A percentile compares a stretch with the other conserved stretches of the same genome.
Evolutionary conservation across 73 alveolate genomes (phyloP).

Genomic region (Durusdinium trenchii): DNA sequence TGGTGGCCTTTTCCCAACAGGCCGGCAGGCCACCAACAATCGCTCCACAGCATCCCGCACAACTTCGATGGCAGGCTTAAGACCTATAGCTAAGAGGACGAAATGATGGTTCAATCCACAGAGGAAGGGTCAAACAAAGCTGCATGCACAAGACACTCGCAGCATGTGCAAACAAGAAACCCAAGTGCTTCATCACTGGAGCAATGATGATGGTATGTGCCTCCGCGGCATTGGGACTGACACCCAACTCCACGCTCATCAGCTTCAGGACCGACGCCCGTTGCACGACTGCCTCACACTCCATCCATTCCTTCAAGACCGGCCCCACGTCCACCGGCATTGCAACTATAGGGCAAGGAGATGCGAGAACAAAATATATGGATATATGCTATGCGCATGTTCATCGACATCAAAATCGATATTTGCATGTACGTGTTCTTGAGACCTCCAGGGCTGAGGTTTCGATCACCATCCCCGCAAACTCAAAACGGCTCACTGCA

Average conservation of each 20-base stretch:
- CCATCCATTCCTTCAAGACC: neutral
- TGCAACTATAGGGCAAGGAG: neutral
- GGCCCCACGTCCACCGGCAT: constrained; percentile 34
- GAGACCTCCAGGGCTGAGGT: too few relatives aligned
- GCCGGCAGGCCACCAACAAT: neutral
- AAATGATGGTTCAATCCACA: neutral
- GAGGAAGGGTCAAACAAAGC: neutral
- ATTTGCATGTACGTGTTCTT: too few relatives aligned
- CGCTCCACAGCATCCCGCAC: neutral
- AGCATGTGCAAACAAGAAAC: neutral
- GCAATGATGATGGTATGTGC: neutral
- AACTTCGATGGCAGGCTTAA: neutral
- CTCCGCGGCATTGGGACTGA: neutral
- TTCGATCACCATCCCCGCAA: too few relatives aligned
- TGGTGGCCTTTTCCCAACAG: neutral
- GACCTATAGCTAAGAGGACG: neutral
- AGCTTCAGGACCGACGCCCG: neutral
- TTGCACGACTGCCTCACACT: neutral
- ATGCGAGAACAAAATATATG: neutral
- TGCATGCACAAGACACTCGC: neutral
- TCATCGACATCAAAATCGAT: too few relatives aligned
- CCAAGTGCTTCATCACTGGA: constrained; percentile 9
- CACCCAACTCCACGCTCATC: neutral
- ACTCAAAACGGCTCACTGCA: too few relatives aligned
- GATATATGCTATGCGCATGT: too few relatives aligned